Evolutionary conservation across 1,139 yeast species (phyloP).

Genomic region (Yamadazyma spencermartinsiae): DNA sequence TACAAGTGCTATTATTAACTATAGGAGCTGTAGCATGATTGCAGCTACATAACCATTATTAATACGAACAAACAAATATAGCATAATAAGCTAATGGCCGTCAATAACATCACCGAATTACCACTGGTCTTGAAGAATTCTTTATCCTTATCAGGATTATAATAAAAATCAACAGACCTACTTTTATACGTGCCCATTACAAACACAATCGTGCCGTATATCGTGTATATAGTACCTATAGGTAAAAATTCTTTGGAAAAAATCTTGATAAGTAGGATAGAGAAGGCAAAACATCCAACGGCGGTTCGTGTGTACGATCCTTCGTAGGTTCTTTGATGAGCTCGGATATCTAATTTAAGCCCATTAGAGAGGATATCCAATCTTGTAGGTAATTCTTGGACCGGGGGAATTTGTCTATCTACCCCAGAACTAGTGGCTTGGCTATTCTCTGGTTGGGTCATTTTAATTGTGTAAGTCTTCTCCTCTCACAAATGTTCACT

Average conservation of each 20-base stretch:
- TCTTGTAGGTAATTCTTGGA: conserved; percentile 31
- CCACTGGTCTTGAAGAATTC: conserved; percentile 53
- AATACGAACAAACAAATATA: conserved; percentile 46
- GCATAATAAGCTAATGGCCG: conserved; percentile 45
- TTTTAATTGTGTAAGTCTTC: too few relatives aligned
- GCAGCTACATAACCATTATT: conserved; percentile 35
- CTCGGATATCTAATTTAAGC: conserved; percentile 52
- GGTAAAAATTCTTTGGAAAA: conserved; percentile 55
- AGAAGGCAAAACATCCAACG: conserved; percentile 45
- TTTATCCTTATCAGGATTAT: conserved; percentile 39
- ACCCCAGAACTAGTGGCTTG: not conserved
- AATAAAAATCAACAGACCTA: conserved; percentile 45
- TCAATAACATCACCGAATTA: conserved; percentile 45
- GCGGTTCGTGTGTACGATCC: conserved; percentile 62
- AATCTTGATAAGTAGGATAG: conserved; percentile 50
- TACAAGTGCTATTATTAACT: conserved; percentile 81
- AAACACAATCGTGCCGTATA: conserved; percentile 51
- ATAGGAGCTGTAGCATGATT: conserved; percentile 47
- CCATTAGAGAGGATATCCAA: conserved; percentile 36
- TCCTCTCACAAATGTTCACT: too few relatives aligned
- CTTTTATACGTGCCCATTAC: conserved; percentile 50
- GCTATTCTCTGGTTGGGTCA: not conserved
- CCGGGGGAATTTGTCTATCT: not conserved
- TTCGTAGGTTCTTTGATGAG: conserved; percentile 62
- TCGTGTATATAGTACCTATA: conserved; percentile 53